Base-by-base conservation (phyloP, 2,329 filamentous ascomycete genomes). In the Epichloe sp. region DNA sequence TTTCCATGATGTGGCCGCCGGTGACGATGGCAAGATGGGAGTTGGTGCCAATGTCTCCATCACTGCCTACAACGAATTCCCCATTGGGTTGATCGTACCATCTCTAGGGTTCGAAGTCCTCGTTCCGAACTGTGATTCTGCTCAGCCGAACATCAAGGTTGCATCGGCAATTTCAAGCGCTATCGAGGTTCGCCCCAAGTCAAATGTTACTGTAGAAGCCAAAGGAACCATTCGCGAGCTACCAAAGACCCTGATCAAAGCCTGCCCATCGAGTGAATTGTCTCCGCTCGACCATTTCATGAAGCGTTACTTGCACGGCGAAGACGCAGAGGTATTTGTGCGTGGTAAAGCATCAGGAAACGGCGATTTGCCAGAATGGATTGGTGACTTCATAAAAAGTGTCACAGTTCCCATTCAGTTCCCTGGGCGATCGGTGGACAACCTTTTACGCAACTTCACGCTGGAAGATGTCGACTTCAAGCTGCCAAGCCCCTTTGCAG, bases 241-340 rank as follows among this genome's bases (percentile, higher is more conserved):
- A 6, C 86, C 93, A 15, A 78, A 86, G 40, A 74, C 80, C 5
- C 71, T 98, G 50, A 87, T 80, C 1, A 74, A 76, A 15, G 72
- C 75, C 6, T 98, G 93, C 60, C 91, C 91, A 0, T 74, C 84
- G 52, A 85, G 84, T 2, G 73, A 82, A 31, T 82, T 82, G 7
- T 96, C 91, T 2, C 93, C 93, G 1, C 73, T 98, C 23, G 93
- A 98, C 62, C 72, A 81, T 23, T 76, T 98, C 42, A 73, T 98
- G 50, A 80, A 80, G 44, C 82, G 81, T 49, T 97, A 95, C 64
- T 81, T 97, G 56, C 80, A 86, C 55, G 90, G 91, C 46, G 76
- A 86, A 42, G 76, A 86, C 51, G 85, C 86, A 0, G 88, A 82
- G 2, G 76, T 96, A 12, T 94, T 88, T 66, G 82, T 97, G 47